Evolutionary conservation across 1,139 yeast genomes (phyloP).

Genomic region (Suhomyces taliae): DNA sequence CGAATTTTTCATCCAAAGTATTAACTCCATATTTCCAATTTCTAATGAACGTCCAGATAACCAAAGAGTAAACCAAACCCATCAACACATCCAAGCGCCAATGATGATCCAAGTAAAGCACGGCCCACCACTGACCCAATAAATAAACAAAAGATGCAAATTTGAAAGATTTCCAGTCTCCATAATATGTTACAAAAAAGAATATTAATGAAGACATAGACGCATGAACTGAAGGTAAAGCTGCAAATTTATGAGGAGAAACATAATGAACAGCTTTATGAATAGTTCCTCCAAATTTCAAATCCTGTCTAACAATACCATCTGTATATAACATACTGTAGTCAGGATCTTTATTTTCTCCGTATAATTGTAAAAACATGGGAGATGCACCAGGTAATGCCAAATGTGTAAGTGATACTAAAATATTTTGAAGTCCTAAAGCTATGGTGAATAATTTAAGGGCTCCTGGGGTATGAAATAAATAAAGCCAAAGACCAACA

Average conservation of each 20-base stretch:
- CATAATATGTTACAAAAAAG: conserved; percentile 17
- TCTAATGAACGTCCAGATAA: conserved; percentile 13
- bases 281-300: conserved; percentile 14
- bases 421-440: conserved; percentile 16
- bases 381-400: conserved; percentile 20
- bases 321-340: conserved; percentile 19
- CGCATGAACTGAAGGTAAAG: conserved; percentile 19
- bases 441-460: conserved; percentile 12
- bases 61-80: conserved; percentile 16
- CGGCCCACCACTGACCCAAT: conserved; percentile 21
- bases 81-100: conserved; percentile 19
- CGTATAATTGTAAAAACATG: conserved; percentile 16
- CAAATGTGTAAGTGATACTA: conserved; percentile 14
- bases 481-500: conserved; percentile 15
- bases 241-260: conserved; percentile 18
- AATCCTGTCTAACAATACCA: conserved; percentile 18
- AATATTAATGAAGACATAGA: conserved; percentile 16
- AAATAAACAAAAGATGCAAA: conserved; percentile 12
- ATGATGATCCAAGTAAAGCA: conserved; percentile 18
- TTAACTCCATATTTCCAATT: conserved; percentile 13
- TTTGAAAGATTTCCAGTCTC: conserved; percentile 12
- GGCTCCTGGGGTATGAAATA: conserved; percentile 19
- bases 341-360: conserved; percentile 15
- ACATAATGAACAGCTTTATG: conserved; percentile 17
- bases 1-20: conserved; percentile 12